phyloP scores from a whole-genome alignment of 2,329 filamentous ascomycete genomes.

The Fusarium proliferatum region DNA sequence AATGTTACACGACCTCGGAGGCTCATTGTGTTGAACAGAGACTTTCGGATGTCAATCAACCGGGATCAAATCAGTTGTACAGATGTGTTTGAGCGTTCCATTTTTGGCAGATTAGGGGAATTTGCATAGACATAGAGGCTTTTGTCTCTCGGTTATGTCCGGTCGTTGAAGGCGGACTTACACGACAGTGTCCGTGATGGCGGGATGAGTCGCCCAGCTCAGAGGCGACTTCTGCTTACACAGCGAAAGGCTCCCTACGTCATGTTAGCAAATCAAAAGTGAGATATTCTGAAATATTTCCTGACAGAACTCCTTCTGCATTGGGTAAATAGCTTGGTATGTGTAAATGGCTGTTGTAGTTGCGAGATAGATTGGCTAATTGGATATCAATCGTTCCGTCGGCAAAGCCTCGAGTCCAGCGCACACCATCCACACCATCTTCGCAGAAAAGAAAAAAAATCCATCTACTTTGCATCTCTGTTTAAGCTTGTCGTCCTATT shows the following conservation, averaged over 20 bases:
- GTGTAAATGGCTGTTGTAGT: not conserved
- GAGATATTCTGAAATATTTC: conserved; percentile 14
- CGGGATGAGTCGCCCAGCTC: conserved; percentile 1
- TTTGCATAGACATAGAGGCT: not conserved
- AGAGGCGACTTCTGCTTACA: conserved; percentile 18
- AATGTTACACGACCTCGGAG: conserved; percentile 9
- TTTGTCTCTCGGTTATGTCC: conserved; percentile 37
- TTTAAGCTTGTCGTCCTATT: conserved; percentile 49
- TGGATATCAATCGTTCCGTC: conserved; percentile 15
- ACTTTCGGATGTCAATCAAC: conserved; percentile 6
- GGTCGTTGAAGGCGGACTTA: conserved; percentile 22
- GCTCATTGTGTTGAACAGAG: conserved; percentile 1
- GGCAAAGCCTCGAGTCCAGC: conserved; percentile 19
- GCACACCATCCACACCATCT: conserved; percentile 36
- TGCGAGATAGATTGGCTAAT: conserved; percentile 22
- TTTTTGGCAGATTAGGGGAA: conserved; percentile 31
- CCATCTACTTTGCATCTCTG: conserved; percentile 31
- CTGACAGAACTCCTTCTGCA: conserved; percentile 23
- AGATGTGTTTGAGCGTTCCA: not conserved
- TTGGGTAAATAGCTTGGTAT: conserved; percentile 22
- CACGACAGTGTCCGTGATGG: conserved; percentile 24
- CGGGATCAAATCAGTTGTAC: conserved; percentile 9
- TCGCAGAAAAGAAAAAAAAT: conserved; percentile 8
- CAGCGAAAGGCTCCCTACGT: conserved; percentile 27
- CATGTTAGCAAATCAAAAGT: conserved; percentile 7